A percentile compares a stretch with the other conserved stretches of the same genome.
Evolutionary conservation across 2,329 filamentous ascomycete genomes (phyloP).

Genomic region (Aspergillus bombycis): DNA sequence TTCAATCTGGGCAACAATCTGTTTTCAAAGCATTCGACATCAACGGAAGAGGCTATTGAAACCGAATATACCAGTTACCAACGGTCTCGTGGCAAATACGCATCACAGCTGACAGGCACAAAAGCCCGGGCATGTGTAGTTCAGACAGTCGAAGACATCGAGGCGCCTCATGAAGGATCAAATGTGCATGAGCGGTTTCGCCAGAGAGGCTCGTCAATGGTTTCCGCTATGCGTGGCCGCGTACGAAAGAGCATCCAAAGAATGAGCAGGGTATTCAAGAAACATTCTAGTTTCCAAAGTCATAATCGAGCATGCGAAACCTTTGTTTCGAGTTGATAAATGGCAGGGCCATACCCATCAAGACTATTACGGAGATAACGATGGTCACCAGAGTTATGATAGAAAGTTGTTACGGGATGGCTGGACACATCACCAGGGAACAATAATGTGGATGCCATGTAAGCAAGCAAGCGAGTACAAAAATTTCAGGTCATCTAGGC

Average conservation of each 20-base stretch:
- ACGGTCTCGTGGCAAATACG: background rate
- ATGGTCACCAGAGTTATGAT: background rate
- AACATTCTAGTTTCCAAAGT: slow-evolving; percentile 1
- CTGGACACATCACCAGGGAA: background rate
- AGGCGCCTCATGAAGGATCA: background rate
- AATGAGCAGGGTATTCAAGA: slow-evolving; percentile 25
- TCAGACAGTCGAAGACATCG: background rate
- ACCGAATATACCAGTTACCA: background rate
- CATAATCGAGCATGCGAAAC: background rate
- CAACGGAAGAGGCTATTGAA: background rate
- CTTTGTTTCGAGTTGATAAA: background rate
- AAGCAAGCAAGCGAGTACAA: background rate
- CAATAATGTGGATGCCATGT: background rate
- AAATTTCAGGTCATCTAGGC: background rate
- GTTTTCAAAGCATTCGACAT: background rate
- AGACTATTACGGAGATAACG: background rate
- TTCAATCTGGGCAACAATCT: background rate
- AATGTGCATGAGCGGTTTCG: slow-evolving; percentile 2
- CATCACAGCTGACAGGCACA: background rate
- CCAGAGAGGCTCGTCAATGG: slow-evolving; percentile 18
- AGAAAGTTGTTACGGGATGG: background rate
- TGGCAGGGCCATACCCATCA: background rate
- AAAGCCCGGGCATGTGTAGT: slow-evolving; percentile 1
- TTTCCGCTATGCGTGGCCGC: slow-evolving; percentile 18
- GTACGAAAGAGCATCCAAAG: slow-evolving; percentile 22